These are phyloP conservation scores for Metschnikowia kofuensis DNA, from an alignment of 805 yeast species.

Conservation along the genomic window DNA sequence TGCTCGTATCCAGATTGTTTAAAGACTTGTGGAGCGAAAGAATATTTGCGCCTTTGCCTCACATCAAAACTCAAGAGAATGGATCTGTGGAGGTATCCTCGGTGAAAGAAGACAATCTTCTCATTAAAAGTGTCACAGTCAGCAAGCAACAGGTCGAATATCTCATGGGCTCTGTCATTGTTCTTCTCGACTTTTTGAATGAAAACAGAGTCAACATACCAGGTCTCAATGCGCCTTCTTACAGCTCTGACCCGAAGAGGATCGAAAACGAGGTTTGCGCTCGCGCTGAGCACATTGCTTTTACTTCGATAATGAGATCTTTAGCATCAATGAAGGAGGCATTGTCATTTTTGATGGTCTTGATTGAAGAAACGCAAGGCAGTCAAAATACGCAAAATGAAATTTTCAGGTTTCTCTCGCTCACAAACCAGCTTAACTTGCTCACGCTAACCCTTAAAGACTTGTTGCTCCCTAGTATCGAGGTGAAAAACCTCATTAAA, in stretches of 20 bases:
- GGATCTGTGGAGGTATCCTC: constrained; percentile 38
- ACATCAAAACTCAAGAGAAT: constrained; percentile 35
- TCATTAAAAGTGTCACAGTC: constrained; percentile 44
- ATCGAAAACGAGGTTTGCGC: constrained; percentile 64
- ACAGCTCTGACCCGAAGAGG: constrained; percentile 46
- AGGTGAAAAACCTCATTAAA: constrained; percentile 64
- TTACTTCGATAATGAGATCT: constrained; percentile 71
- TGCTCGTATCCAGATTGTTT: constrained; percentile 73
- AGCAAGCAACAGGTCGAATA: constrained; percentile 57
- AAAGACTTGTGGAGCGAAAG: constrained; percentile 75
- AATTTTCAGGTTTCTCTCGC: constrained; percentile 64
- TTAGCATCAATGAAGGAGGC: constrained; percentile 84
- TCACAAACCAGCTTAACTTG: constrained; percentile 67
- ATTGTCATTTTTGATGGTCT: constrained; percentile 76
- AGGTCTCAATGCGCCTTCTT: constrained; percentile 57
- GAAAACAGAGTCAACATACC: constrained; percentile 62
- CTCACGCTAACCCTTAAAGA: constrained; percentile 68
- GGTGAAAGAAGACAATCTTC: constrained; percentile 43
- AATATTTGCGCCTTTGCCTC: constrained; percentile 53
- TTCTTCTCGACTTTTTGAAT: constrained; percentile 66
- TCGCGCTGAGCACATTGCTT: constrained; percentile 90
- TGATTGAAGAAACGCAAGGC: constrained; percentile 66
- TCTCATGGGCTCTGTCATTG: constrained; percentile 66
- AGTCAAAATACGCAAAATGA: constrained; percentile 50
- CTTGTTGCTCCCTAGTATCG: constrained; percentile 68